Base-by-base conservation (phyloP, 139 green algal species). In the Chlorella vulgaris region DNA sequence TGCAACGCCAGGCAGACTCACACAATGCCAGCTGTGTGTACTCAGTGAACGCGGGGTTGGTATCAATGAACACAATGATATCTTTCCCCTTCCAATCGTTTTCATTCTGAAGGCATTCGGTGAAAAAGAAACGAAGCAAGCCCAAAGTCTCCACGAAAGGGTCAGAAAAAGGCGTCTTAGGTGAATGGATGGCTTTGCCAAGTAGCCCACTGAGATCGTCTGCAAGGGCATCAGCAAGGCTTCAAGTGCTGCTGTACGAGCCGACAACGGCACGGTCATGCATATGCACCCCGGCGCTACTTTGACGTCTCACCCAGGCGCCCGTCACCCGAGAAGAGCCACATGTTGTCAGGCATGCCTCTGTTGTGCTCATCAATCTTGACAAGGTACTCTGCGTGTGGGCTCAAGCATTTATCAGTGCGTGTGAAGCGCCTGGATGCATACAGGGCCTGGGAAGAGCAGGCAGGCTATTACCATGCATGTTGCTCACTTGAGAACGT, bases 21-120 rank as follows among this genome's bases (percentile, higher is more conserved):
- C 47, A 58, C 13, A 15, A 65, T 65, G 55, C 55, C 55, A 65
- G 39, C 68, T 75, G 68, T 61, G 68, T 75, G 40, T 75, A 75
- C 68, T 60, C 68, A 8, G 68, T 75, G 40, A 75, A 75, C 24
- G 68, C 68, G 8, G 68, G 68, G 68, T 75, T 75, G 24, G 68
- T 61, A 15, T 75, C 68, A 21, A 75, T 58, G 40, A 75, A 75
- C 39, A 75, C 68, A 6, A 75, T 40, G 28, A 75, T 38, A 4
- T 75, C 6, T 7, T 60, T 21, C 26, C 26, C 40, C 39, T 1
- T 18, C 68, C 68, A 75, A 15, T 75, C 68, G 10, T 21, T 13
- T 40, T 75, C 68, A 13, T 18, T 58, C 47, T 58, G 3, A 26
- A 40, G n/a, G 3, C 58, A 28, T 1, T 58, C 68, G 22, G 29